Base-by-base conservation (phyloP, 176 grass and related monocot genomes). In the Oryza officinalis region DNA sequence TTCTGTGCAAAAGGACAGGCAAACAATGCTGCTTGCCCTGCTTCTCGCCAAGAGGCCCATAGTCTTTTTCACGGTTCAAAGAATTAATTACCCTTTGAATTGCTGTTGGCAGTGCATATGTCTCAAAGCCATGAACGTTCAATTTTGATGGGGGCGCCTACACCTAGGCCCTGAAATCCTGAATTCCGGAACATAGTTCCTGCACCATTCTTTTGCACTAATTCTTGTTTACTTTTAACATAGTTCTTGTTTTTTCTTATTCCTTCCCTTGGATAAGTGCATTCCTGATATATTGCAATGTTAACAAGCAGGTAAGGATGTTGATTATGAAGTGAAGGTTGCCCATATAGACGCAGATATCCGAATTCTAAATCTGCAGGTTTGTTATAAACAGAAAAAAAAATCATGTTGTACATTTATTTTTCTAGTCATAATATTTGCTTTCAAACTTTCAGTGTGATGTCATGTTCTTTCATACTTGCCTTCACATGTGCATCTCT, bases 291-390 rank as follows among this genome's bases (percentile, higher is more conserved):
- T 69, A 50, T 63, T 83, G 47, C 31, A 32, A 80, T 86, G 70
- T 77, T 50, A 10, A 75, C 78, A 67, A 83, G 40, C 52, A 98
- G 96, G 87, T 76, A 93, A 95, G 84, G 89, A 90, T 80, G 76
- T 75, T 65, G 70, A 27, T 80, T 98, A 89, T 81, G 87, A 98
- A 75, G 78, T 81, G 60, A 94, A 95, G 80, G 85, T 90, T 82
- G 83, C 37, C 20, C 73, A 63, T 27, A 90, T 98, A 71, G 96
- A 98, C 81, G 93, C 93, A 77, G 96, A 98, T 91, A 72, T 96
- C 75, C 89, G 30, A 79, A 98, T 98, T 90, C 85, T 98, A 75
- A 96, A 95, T 78, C 90, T 98, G 43, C 96, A 98, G 93, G 96
- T 98, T 83, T 75, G 13, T 71, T 45, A 54, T 64, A 68, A 13